Base-by-base conservation (phyloP, 768 basidiomycete species). In the Collybia mongolica region DNA sequence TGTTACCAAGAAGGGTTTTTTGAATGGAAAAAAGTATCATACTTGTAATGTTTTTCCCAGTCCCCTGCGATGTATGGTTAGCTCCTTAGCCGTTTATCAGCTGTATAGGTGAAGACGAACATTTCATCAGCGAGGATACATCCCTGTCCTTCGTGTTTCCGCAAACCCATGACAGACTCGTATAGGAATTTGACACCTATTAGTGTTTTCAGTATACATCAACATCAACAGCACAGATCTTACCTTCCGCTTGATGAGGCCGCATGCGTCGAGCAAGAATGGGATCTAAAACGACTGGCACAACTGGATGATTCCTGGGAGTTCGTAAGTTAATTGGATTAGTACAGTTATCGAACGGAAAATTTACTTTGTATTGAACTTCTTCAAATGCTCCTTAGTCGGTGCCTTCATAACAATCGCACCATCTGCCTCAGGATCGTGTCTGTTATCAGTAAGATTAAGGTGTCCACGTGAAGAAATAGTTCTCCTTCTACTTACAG, bases 41-140 rank as follows among this genome's bases (percentile, higher is more conserved):
- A 80, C 88, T 74, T 92, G 90, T 6, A 93, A 69, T 1, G 94
- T 97, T 73, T 99, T 99, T n/a, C 97, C 97, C 44, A 99, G 81
- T 44, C 96, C 96, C 95, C 95, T 74, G 17, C 29, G 52, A 28
- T 43, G 48, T 32, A 51, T 52, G 39, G 42, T 59, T 17, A 63
- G 51, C 23, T 46, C n/a, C n/a, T n/a, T n/a, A n/a, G n/a, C n/a
- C 19, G 14, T 38, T 36, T 26, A 46, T 22, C 28, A 42, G 15
- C n/a, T 40, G 6, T 47, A 48, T 42, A 47, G 67, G 19, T 7
- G 28, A 37, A 23, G 36, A 52, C 51, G 28, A 54, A 92, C 93
- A 97, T 96, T 60, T 98, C 97, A 67, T 99, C 97, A 1, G 96
- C 97, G 28, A 99, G 79, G 56, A 99, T 97, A 59, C 93, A 95